A percentile compares a stretch with the other conserved stretches of the same genome.
Evolutionary conservation across 352 stramenopile genomes (phyloP).

Genomic region (Achlya hypogyna): DNA sequence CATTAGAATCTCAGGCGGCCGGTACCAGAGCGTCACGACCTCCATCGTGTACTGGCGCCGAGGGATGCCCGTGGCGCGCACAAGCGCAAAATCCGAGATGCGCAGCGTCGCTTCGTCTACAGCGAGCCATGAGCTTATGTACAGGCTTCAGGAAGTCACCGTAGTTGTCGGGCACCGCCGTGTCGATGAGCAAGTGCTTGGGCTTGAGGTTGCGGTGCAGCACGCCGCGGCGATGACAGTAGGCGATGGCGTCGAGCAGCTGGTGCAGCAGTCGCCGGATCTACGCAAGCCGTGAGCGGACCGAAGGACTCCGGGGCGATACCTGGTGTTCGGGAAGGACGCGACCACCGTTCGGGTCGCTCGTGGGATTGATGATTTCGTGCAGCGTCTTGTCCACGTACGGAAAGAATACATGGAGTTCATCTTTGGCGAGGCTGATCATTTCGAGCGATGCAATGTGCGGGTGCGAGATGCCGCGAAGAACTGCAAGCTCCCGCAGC

Average conservation of each 20-base stretch:
- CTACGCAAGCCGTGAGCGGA: slow-evolving; percentile 38
- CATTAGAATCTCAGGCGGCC: slow-evolving; percentile 96
- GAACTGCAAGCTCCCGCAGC: slow-evolving; percentile 80
- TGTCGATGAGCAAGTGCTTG: slow-evolving; percentile 29
- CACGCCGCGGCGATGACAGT: slow-evolving; percentile 80
- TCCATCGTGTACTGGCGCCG: slow-evolving; percentile 98
- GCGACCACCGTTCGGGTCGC: slow-evolving; percentile 65
- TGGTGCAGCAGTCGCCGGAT: slow-evolving; percentile 63
- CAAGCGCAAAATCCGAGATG: slow-evolving; percentile 98
- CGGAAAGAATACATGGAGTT: slow-evolving; percentile 86
- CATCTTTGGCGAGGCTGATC: slow-evolving; percentile 77
- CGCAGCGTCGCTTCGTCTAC: slow-evolving; percentile 87
- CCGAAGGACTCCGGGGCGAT: slow-evolving; percentile 19
- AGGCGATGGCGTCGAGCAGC: slow-evolving; percentile 76
- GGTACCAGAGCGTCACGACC: slow-evolving; percentile 99
- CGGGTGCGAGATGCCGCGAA: slow-evolving; percentile 81
- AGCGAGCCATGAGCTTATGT: too few species aligned
- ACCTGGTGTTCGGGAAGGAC: slow-evolving; percentile 45
- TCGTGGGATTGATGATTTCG: slow-evolving; percentile 85
- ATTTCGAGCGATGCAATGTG: slow-evolving; percentile 84
- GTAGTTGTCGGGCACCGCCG: not conserved
- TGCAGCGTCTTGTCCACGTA: slow-evolving; percentile 87
- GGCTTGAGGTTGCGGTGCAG: slow-evolving; percentile 69
- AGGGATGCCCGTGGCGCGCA: slow-evolving; percentile 93
- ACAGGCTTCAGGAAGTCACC: not conserved